Evolutionary conservation across 1,139 yeast species (phyloP).

Genomic region (Yamadazyma atmosphaerica): DNA sequence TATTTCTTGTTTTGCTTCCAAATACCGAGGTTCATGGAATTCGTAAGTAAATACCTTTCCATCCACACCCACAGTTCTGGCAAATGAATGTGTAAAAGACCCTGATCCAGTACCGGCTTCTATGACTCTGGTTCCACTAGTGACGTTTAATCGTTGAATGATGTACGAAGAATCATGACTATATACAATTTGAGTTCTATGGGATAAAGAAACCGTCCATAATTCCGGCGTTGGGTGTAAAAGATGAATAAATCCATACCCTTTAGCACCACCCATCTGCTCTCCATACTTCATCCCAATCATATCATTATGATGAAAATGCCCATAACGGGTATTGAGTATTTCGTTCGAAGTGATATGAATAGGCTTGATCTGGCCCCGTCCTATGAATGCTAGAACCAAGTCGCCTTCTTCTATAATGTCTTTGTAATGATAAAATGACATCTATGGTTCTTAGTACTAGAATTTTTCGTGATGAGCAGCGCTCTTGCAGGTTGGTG

Average conservation of each 20-base stretch:
- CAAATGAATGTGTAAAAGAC: conserved; percentile 89
- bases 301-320: conserved; percentile 79
- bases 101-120: conserved; percentile 99
- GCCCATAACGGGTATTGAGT: conserved; percentile 85
- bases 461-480: conserved; percentile 8
- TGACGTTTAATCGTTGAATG: conserved; percentile 72
- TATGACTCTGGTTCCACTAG: conserved; percentile 75
- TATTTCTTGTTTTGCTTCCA: conserved; percentile 79
- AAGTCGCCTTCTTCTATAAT: conserved; percentile 79
- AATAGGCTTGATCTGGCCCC: conserved; percentile 78
- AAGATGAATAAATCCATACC: conserved; percentile 84
- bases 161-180: conserved; percentile 94
- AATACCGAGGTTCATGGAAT: conserved; percentile 81
- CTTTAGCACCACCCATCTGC: conserved; percentile 78
- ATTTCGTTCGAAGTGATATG: conserved; percentile 56
- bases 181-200: conserved; percentile 95
- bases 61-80: conserved; percentile 64
- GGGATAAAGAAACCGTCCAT: conserved; percentile 94
- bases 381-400: conserved; percentile 80
- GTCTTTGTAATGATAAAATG: conserved; percentile 53
- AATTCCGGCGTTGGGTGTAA: conserved; percentile 92
- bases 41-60: conserved; percentile 85
- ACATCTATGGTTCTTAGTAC: conserved; percentile 23
- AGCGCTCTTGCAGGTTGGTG: conserved; percentile 5
- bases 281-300: conserved; percentile 82